Evolutionary conservation across 2,329 filamentous ascomycete species (phyloP), one percentile per base, ranked within the genome.

Genomic region (Colletotrichum coccodes): DNA sequence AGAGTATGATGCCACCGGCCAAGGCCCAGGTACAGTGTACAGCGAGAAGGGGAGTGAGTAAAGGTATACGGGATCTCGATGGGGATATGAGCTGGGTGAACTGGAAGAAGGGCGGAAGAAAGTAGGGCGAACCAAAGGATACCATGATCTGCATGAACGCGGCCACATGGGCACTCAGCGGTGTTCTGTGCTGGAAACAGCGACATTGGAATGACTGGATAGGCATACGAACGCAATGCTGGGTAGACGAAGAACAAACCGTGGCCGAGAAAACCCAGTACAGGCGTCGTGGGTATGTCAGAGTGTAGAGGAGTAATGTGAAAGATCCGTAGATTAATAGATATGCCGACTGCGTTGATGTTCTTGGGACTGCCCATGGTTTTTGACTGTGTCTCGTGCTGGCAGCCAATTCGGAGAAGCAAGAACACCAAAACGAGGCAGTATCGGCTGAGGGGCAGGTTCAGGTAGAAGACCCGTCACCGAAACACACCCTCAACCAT

Each of bases 61-160:
- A 82, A 0, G 75, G 71, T 3, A 82, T 75, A 6, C 78, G 81
- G 14, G 40, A 58, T 52, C 14, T 62, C 46, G 46, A 53, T 70
- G 2, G 92, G 94, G 75, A 74, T 6, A 77, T 75, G 1, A 73
- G 52, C 6, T 74, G 74, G 0, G 85, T 80, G 0, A 75, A 78
- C 59, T 86, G 82, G 71, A 86, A 86, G 71, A 84, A 86, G 2
- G 86, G 65, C 0, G 84, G 82, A 1, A 84, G 56, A 66, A 84
- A 84, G 72, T 79, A 82, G 50, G 79, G 73, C 1, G 75, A 71
- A 76, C 80, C 82, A 61, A 77, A 78, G 5, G 83, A 86, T 5
- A 92, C 89, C 72, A 91, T 87, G 54, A 91, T 91, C 77, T 97
- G 93, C 70, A 89, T 85, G 79, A 94, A 93, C 71, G 89, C 91